Conservation (phyloP, 2,329 filamentous ascomycete species). For the Orbilia oligospora region DNA sequence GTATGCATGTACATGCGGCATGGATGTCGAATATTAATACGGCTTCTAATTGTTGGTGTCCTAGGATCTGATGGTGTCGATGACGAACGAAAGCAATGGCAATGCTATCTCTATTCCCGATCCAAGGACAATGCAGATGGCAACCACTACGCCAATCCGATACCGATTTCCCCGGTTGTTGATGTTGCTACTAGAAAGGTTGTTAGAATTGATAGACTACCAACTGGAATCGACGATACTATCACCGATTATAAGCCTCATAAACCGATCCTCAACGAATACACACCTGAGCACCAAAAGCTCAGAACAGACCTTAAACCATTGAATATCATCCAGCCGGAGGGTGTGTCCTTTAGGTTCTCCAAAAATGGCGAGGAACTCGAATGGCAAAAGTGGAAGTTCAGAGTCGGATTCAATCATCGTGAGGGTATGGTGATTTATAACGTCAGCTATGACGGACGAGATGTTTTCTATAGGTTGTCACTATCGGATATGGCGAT, state of each 20-base stretch:
- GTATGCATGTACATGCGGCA: slow-evolving; percentile 65
- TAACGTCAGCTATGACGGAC: slow-evolving; percentile 75
- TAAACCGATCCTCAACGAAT: slow-evolving; percentile 74
- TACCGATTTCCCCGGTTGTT: slow-evolving; percentile 78
- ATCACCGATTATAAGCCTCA: slow-evolving; percentile 72
- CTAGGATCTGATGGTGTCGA: slow-evolving; percentile 71
- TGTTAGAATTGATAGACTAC: slow-evolving; percentile 78
- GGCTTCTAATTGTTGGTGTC: slow-evolving; percentile 1
- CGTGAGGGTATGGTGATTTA: slow-evolving; percentile 78
- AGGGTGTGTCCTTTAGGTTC: slow-evolving; percentile 74
- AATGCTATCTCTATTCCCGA: slow-evolving; percentile 78
- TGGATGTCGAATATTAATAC: neutral
- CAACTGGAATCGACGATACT: slow-evolving; percentile 76
- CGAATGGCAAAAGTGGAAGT: slow-evolving; percentile 77
- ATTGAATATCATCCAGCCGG: slow-evolving; percentile 75
- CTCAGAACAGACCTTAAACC: slow-evolving; percentile 76
- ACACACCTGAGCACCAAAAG: slow-evolving; percentile 75
- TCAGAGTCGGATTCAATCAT: slow-evolving; percentile 75
- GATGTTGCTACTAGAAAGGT: slow-evolving; percentile 76
- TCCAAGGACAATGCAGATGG: slow-evolving; percentile 75
- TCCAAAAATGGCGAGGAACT: slow-evolving; percentile 66
- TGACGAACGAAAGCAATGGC: slow-evolving; percentile 72
- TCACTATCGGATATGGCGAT: slow-evolving; percentile 77
- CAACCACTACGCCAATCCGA: slow-evolving; percentile 78
- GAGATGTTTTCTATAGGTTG: slow-evolving; percentile 78